Conservation (phyloP, 805 yeast genomes). For the Wickerhamiella slavikovae region DNA sequence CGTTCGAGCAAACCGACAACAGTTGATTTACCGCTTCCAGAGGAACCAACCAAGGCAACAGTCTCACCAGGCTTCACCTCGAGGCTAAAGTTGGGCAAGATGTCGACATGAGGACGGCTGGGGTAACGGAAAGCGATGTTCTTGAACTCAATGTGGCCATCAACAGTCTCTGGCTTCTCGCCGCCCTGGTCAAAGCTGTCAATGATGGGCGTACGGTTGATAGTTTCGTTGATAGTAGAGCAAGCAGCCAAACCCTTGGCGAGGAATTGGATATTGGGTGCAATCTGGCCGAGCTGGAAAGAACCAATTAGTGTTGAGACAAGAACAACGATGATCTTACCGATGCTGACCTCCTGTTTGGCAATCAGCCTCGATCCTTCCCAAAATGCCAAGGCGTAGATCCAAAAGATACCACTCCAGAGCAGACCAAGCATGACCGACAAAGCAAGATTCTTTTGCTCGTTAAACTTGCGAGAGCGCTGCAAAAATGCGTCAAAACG, state of each 20-base stretch:
- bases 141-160: constrained; percentile 59
- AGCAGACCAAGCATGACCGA: constrained; percentile 20
- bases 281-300: constrained; percentile 21
- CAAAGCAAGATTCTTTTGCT: constrained; percentile 14
- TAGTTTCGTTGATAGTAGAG: constrained; percentile 22
- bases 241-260: constrained; percentile 23
- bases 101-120: constrained; percentile 55
- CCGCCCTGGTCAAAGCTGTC: constrained; percentile 18
- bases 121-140: constrained; percentile 83
- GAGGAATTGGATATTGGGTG: constrained; percentile 21
- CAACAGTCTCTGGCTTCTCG: constrained; percentile 7
- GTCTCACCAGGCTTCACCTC: constrained; percentile 73
- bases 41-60: constrained; percentile 89
- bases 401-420: constrained; percentile 19
- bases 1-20: constrained; percentile 67
- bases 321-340: constrained; percentile 19
- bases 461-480: constrained; percentile 11
- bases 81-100: constrained; percentile 55
- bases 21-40: constrained; percentile 92
- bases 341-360: constrained; percentile 16
- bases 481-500: constrained; percentile 16
- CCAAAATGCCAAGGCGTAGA: constrained; percentile 24
- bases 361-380: constrained; percentile 22
- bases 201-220: constrained; percentile 23
- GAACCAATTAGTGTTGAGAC: constrained; percentile 24